These are phyloP conservation scores for Helotiales sp. DNA, from an alignment of 2,329 filamentous ascomycete species.

Conservation along the genomic window DNA sequence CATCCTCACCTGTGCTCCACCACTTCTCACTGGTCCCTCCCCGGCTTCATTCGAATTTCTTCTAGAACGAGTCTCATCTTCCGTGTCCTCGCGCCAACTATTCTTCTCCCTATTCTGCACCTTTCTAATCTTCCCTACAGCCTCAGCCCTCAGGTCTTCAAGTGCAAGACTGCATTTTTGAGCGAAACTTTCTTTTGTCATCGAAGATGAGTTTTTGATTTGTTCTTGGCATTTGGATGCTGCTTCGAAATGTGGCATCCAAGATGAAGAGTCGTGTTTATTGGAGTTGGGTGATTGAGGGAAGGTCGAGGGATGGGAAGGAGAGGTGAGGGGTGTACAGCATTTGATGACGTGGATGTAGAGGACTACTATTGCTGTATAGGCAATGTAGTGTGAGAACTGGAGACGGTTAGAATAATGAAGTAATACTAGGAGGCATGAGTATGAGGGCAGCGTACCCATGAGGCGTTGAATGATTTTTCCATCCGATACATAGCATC, in stretches of 20 bases:
- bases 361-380: slow-evolving; percentile 42
- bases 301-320: background rate
- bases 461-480: slow-evolving; percentile 5
- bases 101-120: background rate
- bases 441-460: slow-evolving; percentile 22
- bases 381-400: slow-evolving; percentile 45
- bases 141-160: slow-evolving; percentile 12
- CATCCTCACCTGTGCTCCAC: background rate
- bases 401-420: slow-evolving; percentile 17
- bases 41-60: background rate
- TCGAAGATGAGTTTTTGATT: slow-evolving; percentile 36
- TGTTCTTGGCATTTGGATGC: slow-evolving; percentile 29
- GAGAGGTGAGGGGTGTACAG: too few species aligned
- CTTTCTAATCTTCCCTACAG: slow-evolving; percentile 2
- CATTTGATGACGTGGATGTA: slow-evolving; percentile 45
- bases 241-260: slow-evolving; percentile 16
- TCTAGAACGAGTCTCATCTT: too few species aligned
- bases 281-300: background rate
- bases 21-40: background rate
- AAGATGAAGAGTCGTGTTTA: background rate
- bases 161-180: slow-evolving; percentile 10
- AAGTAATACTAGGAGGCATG: background rate
- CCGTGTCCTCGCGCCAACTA: background rate
- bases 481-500: slow-evolving; percentile 2
- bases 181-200: slow-evolving; percentile 35